Conservation (phyloP, 83 land plant species). For the Picea abies region DNA sequence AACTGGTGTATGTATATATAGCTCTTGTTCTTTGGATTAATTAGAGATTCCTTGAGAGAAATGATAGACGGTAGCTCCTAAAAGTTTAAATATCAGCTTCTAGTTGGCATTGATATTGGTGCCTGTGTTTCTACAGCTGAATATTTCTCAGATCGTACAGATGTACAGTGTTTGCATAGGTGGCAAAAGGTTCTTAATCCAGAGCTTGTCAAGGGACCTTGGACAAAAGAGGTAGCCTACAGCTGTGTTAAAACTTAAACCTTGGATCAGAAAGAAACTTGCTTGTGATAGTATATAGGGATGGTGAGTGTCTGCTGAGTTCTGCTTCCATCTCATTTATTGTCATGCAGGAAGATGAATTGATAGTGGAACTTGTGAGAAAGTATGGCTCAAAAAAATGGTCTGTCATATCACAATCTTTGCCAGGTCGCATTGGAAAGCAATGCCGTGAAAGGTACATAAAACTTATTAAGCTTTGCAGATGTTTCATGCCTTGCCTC, state of each 20-base stretch:
- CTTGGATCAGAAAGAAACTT: not conserved
- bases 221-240: constrained; percentile 80
- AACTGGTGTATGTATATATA: too few species aligned
- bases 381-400: constrained; percentile 85
- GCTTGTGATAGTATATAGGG: not conserved
- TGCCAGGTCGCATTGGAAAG: constrained; percentile 94
- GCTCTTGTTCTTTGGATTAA: too few species aligned
- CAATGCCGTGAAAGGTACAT: constrained; percentile 88
- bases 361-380: constrained; percentile 66
- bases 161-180: constrained; percentile 93
- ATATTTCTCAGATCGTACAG: constrained; percentile 83
- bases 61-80: not conserved
- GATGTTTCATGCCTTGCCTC: not conserved
- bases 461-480: not conserved
- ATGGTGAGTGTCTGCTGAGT: not conserved
- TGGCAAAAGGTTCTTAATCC: constrained; percentile 99
- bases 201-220: constrained; percentile 91
- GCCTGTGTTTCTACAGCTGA: constrained; percentile 61
- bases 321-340: constrained; percentile 1
- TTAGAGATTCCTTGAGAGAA: too few species aligned
- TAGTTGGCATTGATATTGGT: constrained; percentile 4
- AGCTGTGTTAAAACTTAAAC: not conserved
- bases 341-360: constrained; percentile 78
- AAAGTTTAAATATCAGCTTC: not conserved
- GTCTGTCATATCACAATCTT: constrained; percentile 83